Conservation (phyloP, 2,329 filamentous ascomycete species). For the Tolypocladium tundrense region DNA sequence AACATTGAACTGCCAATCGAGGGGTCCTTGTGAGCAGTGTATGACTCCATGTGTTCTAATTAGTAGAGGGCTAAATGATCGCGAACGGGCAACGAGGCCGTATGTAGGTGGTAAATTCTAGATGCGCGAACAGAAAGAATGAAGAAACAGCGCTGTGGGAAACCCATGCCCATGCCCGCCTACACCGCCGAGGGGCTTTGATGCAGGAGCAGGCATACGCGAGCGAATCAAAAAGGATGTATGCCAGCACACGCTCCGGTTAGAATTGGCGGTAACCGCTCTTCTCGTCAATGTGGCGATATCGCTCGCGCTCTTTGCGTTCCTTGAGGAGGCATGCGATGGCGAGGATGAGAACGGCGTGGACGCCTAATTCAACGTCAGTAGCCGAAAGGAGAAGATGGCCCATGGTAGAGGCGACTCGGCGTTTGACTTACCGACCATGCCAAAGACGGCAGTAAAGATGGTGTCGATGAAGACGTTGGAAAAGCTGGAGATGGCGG, state of each 20-base stretch:
- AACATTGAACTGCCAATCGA: neutral
- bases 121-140: neutral
- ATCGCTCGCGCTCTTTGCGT: constrained; percentile 68
- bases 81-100: neutral
- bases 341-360: constrained; percentile 57
- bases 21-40: neutral
- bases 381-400: neutral
- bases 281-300: constrained; percentile 76
- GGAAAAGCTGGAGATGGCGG: constrained; percentile 55
- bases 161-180: neutral
- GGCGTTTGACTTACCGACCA: constrained; percentile 46
- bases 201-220: neutral
- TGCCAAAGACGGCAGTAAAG: constrained; percentile 71
- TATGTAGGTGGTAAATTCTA: neutral
- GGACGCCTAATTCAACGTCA: constrained; percentile 35
- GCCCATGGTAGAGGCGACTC: neutral
- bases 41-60: neutral
- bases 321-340: constrained; percentile 71
- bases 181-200: neutral
- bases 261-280: constrained; percentile 31
- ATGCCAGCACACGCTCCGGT: neutral
- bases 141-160: neutral
- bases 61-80: neutral
- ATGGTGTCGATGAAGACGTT: constrained; percentile 65
- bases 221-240: neutral